phyloP scores from a whole-genome alignment of 345 rosid species.

The Eucalyptus microcorys region DNA sequence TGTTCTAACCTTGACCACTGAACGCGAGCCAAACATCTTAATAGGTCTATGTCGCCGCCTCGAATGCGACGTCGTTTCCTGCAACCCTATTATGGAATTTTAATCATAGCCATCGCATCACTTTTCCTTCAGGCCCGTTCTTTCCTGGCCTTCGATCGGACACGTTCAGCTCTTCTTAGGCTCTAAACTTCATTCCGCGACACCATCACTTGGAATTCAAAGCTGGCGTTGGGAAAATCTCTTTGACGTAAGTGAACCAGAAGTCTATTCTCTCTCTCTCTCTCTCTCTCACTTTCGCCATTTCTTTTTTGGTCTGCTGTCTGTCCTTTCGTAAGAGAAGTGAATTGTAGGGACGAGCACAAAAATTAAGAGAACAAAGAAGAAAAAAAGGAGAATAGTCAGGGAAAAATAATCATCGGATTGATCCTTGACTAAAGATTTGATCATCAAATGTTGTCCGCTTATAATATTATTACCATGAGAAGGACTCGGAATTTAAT shows the following conservation, averaged over 20 bases:
- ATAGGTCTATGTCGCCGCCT: not conserved
- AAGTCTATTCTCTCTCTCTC: not conserved
- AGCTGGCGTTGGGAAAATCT: not conserved
- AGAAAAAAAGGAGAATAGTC: not conserved
- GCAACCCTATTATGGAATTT: rapidly evolving
- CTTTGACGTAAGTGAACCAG: not conserved
- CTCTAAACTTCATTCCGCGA: not conserved
- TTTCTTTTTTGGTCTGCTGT: not conserved
- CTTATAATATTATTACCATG: not conserved
- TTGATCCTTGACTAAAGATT: not conserved
- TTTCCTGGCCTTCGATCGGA: not conserved
- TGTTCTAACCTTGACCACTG: not conserved
- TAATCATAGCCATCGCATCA: not conserved
- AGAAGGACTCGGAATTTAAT: not conserved
- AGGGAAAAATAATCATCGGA: not conserved
- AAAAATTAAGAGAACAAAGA: not conserved
- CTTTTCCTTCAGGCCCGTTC: not conserved
- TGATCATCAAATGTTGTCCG: not conserved
- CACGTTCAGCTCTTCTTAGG: not conserved
- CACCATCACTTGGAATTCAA: not conserved
- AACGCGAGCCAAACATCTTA: not conserved
- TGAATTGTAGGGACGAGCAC: not conserved
- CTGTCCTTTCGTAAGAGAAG: not conserved
- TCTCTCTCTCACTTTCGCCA: not conserved
- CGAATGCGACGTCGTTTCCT: not conserved